phyloP scores from a whole-genome alignment of 176 grass and related monocot genomes.

The Musa beccarii region DNA sequence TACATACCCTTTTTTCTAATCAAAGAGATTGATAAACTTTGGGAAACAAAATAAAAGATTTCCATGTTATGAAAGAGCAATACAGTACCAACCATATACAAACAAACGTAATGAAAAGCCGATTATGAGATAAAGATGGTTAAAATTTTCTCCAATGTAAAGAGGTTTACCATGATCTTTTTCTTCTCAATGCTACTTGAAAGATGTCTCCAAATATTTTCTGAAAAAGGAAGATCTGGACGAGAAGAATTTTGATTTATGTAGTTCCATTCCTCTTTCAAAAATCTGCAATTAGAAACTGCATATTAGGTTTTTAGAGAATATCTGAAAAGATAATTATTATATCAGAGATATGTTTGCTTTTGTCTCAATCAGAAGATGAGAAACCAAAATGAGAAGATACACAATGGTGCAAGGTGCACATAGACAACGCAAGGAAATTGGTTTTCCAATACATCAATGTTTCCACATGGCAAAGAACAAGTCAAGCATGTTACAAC shows the following conservation, averaged over 20 bases:
- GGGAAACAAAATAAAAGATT: too few species aligned
- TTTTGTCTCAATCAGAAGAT: background rate
- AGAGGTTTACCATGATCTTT: conserved; percentile 34
- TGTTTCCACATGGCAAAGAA: background rate
- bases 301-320: conserved; percentile 1
- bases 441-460: background rate
- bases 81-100: too few species aligned
- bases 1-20: too few species aligned
- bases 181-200: conserved; percentile 19
- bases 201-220: conserved; percentile 35
- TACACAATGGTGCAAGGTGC: background rate
- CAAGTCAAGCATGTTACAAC: background rate
- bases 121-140: background rate
- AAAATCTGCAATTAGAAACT: conserved; percentile 29
- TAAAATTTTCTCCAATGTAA: background rate
- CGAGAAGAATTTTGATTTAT: conserved; percentile 24
- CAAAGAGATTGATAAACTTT: too few species aligned
- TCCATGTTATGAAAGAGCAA: too few species aligned
- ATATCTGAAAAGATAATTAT: background rate
- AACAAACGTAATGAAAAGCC: background rate
- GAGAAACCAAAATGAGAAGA: background rate
- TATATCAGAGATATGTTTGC: background rate
- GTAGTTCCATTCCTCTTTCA: conserved; percentile 54
- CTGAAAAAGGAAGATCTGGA: conserved; percentile 42
- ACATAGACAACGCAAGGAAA: background rate